Evolutionary conservation across 805 yeast species (phyloP).

Genomic region (Spathaspora passalidarum): DNA sequence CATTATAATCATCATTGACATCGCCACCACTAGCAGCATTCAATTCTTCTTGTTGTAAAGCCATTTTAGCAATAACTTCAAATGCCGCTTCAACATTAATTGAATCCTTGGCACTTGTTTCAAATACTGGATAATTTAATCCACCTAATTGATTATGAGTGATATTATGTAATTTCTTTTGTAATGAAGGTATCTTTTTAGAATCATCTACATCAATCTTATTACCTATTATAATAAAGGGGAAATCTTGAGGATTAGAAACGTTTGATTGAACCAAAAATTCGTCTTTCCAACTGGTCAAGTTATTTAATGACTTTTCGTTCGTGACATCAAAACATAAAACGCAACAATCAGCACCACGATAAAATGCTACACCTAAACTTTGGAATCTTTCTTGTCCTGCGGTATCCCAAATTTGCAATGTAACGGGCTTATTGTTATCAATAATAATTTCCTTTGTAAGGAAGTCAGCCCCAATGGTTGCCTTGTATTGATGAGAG

Average conservation of each 20-base stretch:
- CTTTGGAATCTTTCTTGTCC: conserved; percentile 98
- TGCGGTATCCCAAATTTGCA: conserved; percentile 98
- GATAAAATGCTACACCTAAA: conserved; percentile 92
- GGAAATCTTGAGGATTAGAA: conserved; percentile 90
- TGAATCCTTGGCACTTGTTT: conserved; percentile 97
- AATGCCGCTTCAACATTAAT: conserved; percentile 94
- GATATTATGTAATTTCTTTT: conserved; percentile 48
- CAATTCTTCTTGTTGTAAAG: conserved; percentile 90
- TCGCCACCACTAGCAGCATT: conserved; percentile 69
- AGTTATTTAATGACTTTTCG: conserved; percentile 85
- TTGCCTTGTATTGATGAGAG: conserved; percentile 93
- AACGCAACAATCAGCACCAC: conserved; percentile 98
- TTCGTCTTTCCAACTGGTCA: conserved; percentile 93
- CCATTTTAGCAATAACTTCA: conserved; percentile 93
- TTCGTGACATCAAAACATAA: conserved; percentile 94
- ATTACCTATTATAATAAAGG: conserved; percentile 92
- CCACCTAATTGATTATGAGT: conserved; percentile 55
- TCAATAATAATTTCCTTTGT: conserved; percentile 89
- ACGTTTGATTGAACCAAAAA: conserved; percentile 92
- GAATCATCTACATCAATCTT: conserved; percentile 92
- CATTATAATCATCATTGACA: conserved; percentile 80
- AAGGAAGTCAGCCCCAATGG: conserved; percentile 95
- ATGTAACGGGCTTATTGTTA: conserved; percentile 67
- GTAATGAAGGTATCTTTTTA: conserved; percentile 65
- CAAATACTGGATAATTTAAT: conserved; percentile 76